phyloP scores from a whole-genome alignment of 2,329 filamentous ascomycete genomes.

The Chaetomiaceae sp. region DNA sequence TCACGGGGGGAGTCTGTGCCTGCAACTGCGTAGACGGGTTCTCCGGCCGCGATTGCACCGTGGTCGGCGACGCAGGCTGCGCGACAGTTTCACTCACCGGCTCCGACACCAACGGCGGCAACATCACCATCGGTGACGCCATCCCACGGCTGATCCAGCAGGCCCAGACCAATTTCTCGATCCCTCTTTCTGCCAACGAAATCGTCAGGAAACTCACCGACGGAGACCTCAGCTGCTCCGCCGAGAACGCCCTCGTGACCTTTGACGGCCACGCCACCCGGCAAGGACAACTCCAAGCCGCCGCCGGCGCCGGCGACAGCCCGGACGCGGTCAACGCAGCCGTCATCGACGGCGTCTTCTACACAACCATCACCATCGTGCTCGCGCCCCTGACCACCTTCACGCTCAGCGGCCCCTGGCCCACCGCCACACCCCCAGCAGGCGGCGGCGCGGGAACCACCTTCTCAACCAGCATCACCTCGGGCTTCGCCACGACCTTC shows the following conservation, averaged over 20 bases:
- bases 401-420: constrained; percentile 31
- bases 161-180: constrained; percentile 64
- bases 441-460: constrained; percentile 15
- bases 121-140: constrained; percentile 76
- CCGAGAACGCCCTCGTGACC: constrained; percentile 82
- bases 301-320: not conserved
- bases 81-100: constrained; percentile 47
- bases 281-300: constrained; percentile 22
- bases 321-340: constrained; percentile 16
- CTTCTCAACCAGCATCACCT: constrained; percentile 27
- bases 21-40: constrained; percentile 91
- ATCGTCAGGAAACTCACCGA: constrained; percentile 74
- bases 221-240: constrained; percentile 71
- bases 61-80: constrained; percentile 46
- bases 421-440: too few species aligned
- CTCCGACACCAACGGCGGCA: constrained; percentile 49
- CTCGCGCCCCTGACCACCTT: constrained; percentile 31
- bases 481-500: constrained; percentile 30
- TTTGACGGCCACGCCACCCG: constrained; percentile 59
- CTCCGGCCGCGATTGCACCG: constrained; percentile 55
- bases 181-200: constrained; percentile 65
- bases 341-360: constrained; percentile 26
- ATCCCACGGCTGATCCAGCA: constrained; percentile 69
- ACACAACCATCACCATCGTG: constrained; percentile 33
- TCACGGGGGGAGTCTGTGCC: constrained; percentile 65